phyloP scores from a whole-genome alignment of 2,329 filamentous ascomycete genomes.

The Pestalotiopsis sp. region DNA sequence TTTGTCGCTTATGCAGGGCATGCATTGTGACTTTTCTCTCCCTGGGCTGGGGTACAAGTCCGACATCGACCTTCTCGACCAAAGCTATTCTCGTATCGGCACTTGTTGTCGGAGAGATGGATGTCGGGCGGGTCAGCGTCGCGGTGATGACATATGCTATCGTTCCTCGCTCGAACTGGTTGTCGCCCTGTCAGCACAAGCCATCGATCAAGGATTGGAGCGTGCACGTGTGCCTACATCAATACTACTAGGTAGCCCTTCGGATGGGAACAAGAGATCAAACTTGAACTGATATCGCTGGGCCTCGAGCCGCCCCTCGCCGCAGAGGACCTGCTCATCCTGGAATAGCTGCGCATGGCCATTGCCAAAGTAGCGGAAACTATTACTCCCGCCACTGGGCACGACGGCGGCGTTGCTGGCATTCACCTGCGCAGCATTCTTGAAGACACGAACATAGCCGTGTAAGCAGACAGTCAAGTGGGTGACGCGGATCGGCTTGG shows the following conservation, averaged over 20 bases:
- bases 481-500: conserved; percentile 76
- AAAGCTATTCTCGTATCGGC: conserved; percentile 83
- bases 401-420: conserved; percentile 42
- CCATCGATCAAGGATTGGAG: background rate
- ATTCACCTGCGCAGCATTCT: conserved; percentile 60
- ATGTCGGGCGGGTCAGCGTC: conserved; percentile 84
- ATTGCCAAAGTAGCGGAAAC: conserved; percentile 69
- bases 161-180: conserved; percentile 90
- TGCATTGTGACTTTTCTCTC: conserved; percentile 85
- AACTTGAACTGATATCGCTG: conserved; percentile 82
- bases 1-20: conserved; percentile 74
- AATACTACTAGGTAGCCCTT: conserved; percentile 84
- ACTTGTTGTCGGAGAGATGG: conserved; percentile 77
- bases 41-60: conserved; percentile 71
- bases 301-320: conserved; percentile 73
- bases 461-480: conserved; percentile 79
- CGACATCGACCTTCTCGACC: conserved; percentile 83
- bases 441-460: conserved; percentile 79
- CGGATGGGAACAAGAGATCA: conserved; percentile 69
- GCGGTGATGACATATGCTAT: conserved; percentile 91
- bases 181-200: conserved; percentile 17
- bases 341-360: conserved; percentile 81
- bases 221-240: conserved; percentile 65
- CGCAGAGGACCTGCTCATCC: conserved; percentile 79
- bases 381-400: conserved; percentile 37